phyloP scores from a whole-genome alignment of 73 alveolate species.

The Breviolum minutum region DNA sequence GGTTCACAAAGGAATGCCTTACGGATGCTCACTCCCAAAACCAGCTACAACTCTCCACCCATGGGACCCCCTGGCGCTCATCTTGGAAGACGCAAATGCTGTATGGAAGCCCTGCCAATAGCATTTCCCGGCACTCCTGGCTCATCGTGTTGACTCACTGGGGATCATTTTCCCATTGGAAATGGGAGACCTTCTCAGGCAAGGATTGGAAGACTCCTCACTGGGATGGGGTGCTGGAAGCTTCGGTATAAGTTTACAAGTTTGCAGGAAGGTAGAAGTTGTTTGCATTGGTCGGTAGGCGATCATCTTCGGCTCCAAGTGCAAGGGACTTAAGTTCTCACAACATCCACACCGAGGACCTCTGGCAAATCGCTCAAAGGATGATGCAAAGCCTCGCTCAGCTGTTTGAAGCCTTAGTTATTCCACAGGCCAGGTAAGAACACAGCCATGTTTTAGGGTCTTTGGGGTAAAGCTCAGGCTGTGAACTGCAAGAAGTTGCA shows the following conservation, averaged over 20 bases:
- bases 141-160: too few relatives aligned
- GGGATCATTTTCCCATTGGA: too few relatives aligned
- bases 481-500: too few relatives aligned
- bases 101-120: constrained; percentile 75
- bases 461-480: too few relatives aligned
- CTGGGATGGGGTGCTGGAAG: background rate
- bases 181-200: too few relatives aligned
- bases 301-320: background rate
- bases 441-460: too few relatives aligned
- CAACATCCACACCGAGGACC: background rate
- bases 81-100: constrained; percentile 62
- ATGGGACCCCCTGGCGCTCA: constrained; percentile 15
- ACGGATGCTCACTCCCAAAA: background rate
- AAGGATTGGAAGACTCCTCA: too few relatives aligned
- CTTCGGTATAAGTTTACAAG: background rate
- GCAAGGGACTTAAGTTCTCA: background rate
- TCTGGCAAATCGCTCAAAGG: constrained; percentile 54
- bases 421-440: too few relatives aligned
- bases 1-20: background rate
- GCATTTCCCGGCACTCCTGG: constrained; percentile 83
- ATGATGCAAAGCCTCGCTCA: constrained; percentile 51
- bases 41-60: background rate
- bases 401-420: constrained; percentile 59
- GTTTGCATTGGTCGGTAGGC: background rate
- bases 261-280: too few relatives aligned